These are phyloP conservation scores for Rubia tinctorum DNA, from an alignment of 305 asterid species.

Conservation along the genomic window DNA sequence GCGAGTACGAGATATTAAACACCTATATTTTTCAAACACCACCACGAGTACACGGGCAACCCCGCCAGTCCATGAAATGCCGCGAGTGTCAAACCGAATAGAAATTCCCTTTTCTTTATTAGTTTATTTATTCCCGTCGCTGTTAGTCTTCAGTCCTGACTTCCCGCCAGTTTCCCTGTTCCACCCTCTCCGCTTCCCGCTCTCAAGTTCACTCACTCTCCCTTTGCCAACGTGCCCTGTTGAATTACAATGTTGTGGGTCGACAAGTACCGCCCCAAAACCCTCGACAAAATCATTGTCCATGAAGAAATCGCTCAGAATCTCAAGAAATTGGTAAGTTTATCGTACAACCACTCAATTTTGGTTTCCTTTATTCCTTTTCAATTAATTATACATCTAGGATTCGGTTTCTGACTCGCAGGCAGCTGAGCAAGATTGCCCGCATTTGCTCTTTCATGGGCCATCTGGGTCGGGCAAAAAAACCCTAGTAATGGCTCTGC, in stretches of 20 bases:
- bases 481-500: slow-evolving; percentile 98
- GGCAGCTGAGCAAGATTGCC: slow-evolving; percentile 95
- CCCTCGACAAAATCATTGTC: slow-evolving; percentile 80
- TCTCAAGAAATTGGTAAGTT: slow-evolving; percentile 74
- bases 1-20: no score
- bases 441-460: slow-evolving; percentile 91
- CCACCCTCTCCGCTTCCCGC: neutral
- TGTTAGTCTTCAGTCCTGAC: neutral
- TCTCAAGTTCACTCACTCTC: neutral
- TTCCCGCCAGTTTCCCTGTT: slow-evolving; percentile 6
- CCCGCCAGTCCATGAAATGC: no score
- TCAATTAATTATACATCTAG: neutral
- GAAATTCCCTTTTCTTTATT: neutral
- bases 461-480: slow-evolving; percentile 98
- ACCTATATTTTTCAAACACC: slow-evolving; percentile 8
- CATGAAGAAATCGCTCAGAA: slow-evolving; percentile 86
- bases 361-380: neutral
- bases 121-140: neutral
- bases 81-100: no score
- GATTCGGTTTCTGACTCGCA: slow-evolving; percentile 11
- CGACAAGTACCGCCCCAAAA: slow-evolving; percentile 91
- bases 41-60: no score
- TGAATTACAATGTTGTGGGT: slow-evolving; percentile 81
- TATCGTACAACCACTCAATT: neutral
- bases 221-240: neutral